phyloP scores from a whole-genome alignment of 2,329 filamentous ascomycete genomes.

The Exophiala phaeomuriformis region DNA sequence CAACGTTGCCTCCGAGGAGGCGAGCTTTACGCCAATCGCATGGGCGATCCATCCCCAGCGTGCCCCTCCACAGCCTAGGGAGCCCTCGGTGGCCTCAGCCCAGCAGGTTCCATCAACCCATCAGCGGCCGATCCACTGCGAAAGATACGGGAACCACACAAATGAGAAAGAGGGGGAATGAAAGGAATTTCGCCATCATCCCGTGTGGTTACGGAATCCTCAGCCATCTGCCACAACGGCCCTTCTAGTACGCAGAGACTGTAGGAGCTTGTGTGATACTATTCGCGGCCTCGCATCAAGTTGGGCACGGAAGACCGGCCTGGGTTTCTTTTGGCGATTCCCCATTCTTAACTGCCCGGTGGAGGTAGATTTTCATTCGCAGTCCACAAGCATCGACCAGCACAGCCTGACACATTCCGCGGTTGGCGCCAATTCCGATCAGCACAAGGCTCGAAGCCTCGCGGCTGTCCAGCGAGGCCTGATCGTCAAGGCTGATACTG shows the following conservation, averaged over 20 bases:
- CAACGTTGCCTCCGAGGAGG: conserved; percentile 10
- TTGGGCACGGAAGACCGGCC: background rate
- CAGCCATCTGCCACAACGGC: background rate
- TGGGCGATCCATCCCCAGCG: background rate
- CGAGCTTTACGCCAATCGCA: conserved; percentile 7
- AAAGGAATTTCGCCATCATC: background rate
- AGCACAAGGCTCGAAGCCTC: conserved; percentile 12
- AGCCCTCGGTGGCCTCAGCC: conserved; percentile 1
- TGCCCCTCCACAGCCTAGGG: background rate
- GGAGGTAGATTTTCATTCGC: background rate
- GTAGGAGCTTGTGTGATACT: background rate
- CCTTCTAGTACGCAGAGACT: too few species aligned
- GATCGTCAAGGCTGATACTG: conserved; percentile 8
- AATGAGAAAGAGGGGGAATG: background rate
- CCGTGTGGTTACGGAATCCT: background rate
- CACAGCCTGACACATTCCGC: background rate
- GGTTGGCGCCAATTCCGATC: background rate
- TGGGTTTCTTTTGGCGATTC: too few species aligned
- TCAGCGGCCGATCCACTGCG: background rate
- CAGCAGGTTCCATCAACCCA: background rate
- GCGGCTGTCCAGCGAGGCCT: conserved; percentile 1
- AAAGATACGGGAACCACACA: background rate
- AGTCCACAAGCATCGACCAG: background rate
- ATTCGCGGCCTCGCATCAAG: background rate
- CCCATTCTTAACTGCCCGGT: background rate